phyloP scores from a whole-genome alignment of 164 flowering plant genomes.

The Platanus orientalis region DNA sequence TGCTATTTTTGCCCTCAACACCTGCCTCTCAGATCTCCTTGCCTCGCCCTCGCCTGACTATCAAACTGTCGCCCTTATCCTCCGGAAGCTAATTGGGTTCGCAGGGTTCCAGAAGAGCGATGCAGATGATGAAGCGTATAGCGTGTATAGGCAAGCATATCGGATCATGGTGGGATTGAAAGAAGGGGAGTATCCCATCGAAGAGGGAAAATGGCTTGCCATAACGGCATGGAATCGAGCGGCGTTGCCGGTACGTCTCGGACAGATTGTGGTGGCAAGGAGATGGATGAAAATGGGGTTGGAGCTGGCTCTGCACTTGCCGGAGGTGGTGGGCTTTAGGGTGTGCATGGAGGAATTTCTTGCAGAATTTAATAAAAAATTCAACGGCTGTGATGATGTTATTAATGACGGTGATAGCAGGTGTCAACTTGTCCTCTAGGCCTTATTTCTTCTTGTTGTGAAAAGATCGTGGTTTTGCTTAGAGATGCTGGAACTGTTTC shows the following conservation, averaged over 20 bases:
- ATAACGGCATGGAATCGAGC: constrained; percentile 92
- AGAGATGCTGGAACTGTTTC: too few relatives aligned
- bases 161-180: constrained; percentile 76
- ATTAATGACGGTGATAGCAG: constrained; percentile 1
- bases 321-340: constrained; percentile 52
- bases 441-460: too few relatives aligned
- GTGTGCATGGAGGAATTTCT: constrained; percentile 73
- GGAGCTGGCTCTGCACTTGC: constrained; percentile 58
- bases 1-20: constrained; percentile 22
- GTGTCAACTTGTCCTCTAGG: background rate
- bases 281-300: constrained; percentile 82
- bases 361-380: constrained; percentile 40
- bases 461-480: too few relatives aligned
- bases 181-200: constrained; percentile 75
- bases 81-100: constrained; percentile 25
- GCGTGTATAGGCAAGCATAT: constrained; percentile 68
- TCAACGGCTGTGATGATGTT: constrained; percentile 8
- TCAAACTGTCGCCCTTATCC: constrained; percentile 18
- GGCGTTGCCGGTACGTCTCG: constrained; percentile 58
- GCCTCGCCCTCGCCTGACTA: constrained; percentile 27
- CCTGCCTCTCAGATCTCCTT: constrained; percentile 26
- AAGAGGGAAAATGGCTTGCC: constrained; percentile 89
- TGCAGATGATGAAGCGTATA: constrained; percentile 52
- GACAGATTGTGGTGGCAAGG: constrained; percentile 47
- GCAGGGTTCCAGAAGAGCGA: constrained; percentile 17